These are phyloP conservation scores for Diaporthe capsici DNA, from an alignment of 2,329 filamentous ascomycete genomes.

Conservation along the genomic window DNA sequence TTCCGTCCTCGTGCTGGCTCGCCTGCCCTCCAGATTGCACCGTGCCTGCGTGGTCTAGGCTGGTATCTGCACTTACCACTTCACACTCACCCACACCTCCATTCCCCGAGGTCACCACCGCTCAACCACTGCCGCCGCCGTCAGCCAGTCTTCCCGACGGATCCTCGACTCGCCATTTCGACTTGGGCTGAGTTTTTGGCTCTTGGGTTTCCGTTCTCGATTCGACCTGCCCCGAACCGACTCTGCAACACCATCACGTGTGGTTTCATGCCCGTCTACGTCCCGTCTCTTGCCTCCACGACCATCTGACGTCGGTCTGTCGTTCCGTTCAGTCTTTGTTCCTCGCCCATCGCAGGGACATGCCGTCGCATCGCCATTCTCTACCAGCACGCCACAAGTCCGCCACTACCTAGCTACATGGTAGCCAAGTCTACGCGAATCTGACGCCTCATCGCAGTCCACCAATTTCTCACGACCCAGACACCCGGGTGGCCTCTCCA, in stretches of 20 bases:
- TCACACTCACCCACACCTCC: not conserved
- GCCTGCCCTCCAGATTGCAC: conserved; percentile 16
- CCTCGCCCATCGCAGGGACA: conserved; percentile 34
- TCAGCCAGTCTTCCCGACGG: conserved; percentile 34
- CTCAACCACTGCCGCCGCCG: conserved; percentile 32
- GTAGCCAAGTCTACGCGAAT: conserved; percentile 15
- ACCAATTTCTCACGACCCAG: conserved; percentile 16
- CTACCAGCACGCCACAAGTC: conserved; percentile 17
- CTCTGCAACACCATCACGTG: conserved; percentile 22
- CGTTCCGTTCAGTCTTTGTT: conserved; percentile 18
- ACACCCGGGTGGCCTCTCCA: not conserved
- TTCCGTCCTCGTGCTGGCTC: conserved; percentile 5
- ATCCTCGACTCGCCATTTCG: conserved; percentile 22
- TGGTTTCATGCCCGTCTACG: conserved; percentile 23
- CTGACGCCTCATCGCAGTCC: conserved; percentile 16
- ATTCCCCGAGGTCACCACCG: conserved; percentile 19
- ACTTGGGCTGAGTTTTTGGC: conserved; percentile 12
- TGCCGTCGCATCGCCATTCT: conserved; percentile 37
- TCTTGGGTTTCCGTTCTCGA: not conserved
- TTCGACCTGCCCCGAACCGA: not conserved
- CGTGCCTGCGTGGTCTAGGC: not conserved
- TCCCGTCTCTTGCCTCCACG: conserved; percentile 10
- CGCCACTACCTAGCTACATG: conserved; percentile 13
- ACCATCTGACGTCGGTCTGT: conserved; percentile 22
- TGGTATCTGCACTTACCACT: conserved; percentile 8